These are phyloP conservation scores for Sphaceloma murrayae DNA, from an alignment of 2,329 filamentous ascomycete species.

Conservation along the genomic window DNA sequence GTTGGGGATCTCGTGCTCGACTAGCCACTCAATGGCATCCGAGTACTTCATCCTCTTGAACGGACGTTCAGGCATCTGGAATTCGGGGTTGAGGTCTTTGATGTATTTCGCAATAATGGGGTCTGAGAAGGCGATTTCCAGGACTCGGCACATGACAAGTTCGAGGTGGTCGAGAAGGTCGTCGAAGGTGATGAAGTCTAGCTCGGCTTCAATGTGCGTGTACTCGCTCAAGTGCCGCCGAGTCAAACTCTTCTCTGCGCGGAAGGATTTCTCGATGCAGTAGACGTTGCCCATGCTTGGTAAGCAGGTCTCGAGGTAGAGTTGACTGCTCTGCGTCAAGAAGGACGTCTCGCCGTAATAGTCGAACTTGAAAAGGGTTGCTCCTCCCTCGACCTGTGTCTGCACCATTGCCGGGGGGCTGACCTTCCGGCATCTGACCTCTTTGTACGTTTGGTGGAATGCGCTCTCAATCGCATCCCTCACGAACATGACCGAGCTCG, in stretches of 20 bases:
- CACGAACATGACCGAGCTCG: slow-evolving; percentile 79
- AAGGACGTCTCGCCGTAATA: slow-evolving; percentile 88
- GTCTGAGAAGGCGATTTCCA: slow-evolving; percentile 67
- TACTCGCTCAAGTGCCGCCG: slow-evolving; percentile 92
- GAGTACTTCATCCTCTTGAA: slow-evolving; percentile 93
- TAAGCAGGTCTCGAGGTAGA: slow-evolving; percentile 92
- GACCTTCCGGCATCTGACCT: slow-evolving; percentile 70
- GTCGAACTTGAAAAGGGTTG: slow-evolving; percentile 79
- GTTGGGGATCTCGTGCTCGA: slow-evolving; percentile 81
- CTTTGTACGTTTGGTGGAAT: slow-evolving; percentile 70
- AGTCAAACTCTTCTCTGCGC: slow-evolving; percentile 90
- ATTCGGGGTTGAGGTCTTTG: slow-evolving; percentile 82
- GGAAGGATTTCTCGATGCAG: slow-evolving; percentile 98
- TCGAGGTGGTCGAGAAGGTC: slow-evolving; percentile 84
- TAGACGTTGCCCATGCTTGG: slow-evolving; percentile 89
- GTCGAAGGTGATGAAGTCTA: slow-evolving; percentile 90
- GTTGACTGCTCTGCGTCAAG: slow-evolving; percentile 91
- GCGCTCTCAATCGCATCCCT: slow-evolving; percentile 71
- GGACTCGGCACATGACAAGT: slow-evolving; percentile 73
- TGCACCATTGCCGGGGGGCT: slow-evolving; percentile 85
- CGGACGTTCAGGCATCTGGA: slow-evolving; percentile 69
- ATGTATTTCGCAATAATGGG: slow-evolving; percentile 62
- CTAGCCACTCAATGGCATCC: slow-evolving; percentile 90
- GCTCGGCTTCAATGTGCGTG: slow-evolving; percentile 90
- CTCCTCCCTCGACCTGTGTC: slow-evolving; percentile 87